Evolutionary conservation across 192 early-diverging fungal species (phyloP).

Genomic region (Linnemannia zychae): DNA sequence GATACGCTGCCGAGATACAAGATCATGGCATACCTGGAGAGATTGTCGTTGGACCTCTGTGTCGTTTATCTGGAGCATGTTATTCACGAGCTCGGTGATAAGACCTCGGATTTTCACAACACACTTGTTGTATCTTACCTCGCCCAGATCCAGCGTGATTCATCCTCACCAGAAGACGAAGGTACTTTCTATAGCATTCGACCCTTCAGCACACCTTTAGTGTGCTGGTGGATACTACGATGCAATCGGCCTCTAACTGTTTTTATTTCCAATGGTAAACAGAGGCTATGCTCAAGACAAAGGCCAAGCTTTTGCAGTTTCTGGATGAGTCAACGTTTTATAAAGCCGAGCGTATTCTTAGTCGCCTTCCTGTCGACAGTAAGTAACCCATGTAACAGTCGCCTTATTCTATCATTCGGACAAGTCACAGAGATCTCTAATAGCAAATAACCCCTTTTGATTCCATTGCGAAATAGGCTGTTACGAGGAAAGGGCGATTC

Average conservation of each 20-base stretch:
- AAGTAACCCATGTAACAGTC: background rate
- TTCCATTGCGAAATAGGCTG: conserved; percentile 60
- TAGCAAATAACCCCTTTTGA: background rate
- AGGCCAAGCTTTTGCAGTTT: conserved; percentile 71
- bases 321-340: conserved; percentile 80
- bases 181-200: background rate
- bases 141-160: conserved; percentile 67
- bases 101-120: conserved; percentile 82
- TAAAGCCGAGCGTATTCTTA: conserved; percentile 80
- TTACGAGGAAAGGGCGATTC: conserved; percentile 84
- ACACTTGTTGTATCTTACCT: conserved; percentile 86
- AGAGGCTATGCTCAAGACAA: conserved; percentile 34
- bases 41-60: conserved; percentile 73
- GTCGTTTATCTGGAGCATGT: conserved; percentile 87
- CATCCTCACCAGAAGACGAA: conserved; percentile 19
- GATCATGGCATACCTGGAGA: conserved; percentile 77
- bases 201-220: background rate
- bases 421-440: background rate
- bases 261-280: conserved; percentile 14
- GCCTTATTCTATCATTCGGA: background rate
- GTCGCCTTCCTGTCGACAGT: conserved; percentile 80
- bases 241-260: background rate
- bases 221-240: too few relatives aligned
- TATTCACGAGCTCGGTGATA: conserved; percentile 77
- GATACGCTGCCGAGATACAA: conserved; percentile 71